These are phyloP conservation scores for Hemisphaericaspora subhashii DNA, from an alignment of 1,139 yeast species.

Conservation along the genomic window DNA sequence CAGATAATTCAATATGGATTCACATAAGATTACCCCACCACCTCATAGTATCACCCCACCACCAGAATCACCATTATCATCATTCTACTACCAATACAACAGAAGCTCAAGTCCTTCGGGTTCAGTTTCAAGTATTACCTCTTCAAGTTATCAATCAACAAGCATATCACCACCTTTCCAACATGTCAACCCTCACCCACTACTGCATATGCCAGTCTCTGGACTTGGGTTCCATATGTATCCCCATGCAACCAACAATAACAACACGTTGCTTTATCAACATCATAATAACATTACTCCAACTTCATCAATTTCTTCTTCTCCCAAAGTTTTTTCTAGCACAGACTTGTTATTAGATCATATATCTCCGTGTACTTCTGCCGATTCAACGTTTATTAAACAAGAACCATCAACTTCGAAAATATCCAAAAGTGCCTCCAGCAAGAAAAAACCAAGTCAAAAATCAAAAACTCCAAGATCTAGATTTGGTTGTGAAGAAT, in stretches of 20 bases:
- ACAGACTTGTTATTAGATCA: slow-evolving; percentile 4
- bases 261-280: background rate
- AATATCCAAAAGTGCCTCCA: background rate
- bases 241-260: background rate
- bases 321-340: slow-evolving; percentile 5
- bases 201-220: slow-evolving; percentile 1
- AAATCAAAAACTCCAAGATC: slow-evolving; percentile 19
- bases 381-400: background rate
- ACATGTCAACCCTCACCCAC: slow-evolving; percentile 2
- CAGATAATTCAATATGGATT: slow-evolving; percentile 4
- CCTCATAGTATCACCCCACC: slow-evolving; percentile 7
- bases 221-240: slow-evolving; percentile 6
- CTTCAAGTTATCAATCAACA: slow-evolving; percentile 6
- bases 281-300: slow-evolving; percentile 5
- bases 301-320: slow-evolving; percentile 7
- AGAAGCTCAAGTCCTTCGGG: slow-evolving; percentile 5
- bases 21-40: slow-evolving; percentile 6
- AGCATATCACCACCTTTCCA: slow-evolving; percentile 5
- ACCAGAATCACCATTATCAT: slow-evolving; percentile 8
- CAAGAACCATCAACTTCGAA: slow-evolving; percentile 1
- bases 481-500: slow-evolving; percentile 32
- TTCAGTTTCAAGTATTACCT: slow-evolving; percentile 5
- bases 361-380: slow-evolving; percentile 3
- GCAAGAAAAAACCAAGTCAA: slow-evolving; percentile 1
- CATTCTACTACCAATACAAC: slow-evolving; percentile 5